Evolutionary conservation across 148 eudicot genomes (phyloP).

Genomic region (Tetragonia tetragonoides): DNA sequence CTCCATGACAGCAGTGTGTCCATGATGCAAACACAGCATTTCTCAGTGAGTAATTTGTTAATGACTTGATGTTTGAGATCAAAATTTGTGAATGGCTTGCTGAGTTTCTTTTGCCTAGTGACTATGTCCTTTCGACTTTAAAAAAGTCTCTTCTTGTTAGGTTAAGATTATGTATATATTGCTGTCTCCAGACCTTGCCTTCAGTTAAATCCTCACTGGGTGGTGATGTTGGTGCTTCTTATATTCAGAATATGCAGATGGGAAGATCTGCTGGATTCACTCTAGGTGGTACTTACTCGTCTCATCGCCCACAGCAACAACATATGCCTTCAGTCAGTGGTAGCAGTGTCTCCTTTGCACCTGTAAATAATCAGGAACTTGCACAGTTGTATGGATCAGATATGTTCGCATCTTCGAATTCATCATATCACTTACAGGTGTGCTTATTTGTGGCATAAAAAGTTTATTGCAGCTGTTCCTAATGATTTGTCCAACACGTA

Average conservation of each 20-base stretch:
- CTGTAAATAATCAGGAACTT: constrained; percentile 46
- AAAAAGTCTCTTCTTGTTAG: no score
- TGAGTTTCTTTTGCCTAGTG: no score
- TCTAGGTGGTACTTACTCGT: constrained; percentile 45
- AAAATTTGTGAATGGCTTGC: no score
- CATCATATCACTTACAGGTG: constrained; percentile 34
- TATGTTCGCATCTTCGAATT: constrained; percentile 32
- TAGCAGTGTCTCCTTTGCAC: constrained; percentile 41
- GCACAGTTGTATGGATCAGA: constrained; percentile 46
- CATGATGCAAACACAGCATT: constrained; percentile 57
- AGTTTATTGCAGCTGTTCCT: not conserved
- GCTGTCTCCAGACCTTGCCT: not conserved
- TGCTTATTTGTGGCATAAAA: not conserved
- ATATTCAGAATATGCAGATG: constrained; percentile 36
- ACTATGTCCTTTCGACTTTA: no score
- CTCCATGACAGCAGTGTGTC: constrained; percentile 50
- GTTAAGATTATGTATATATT: not conserved
- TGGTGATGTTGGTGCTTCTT: not conserved
- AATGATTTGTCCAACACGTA: not conserved
- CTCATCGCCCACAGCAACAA: constrained; percentile 50
- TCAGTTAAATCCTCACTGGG: not conserved
- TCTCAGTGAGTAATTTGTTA: constrained; percentile 42
- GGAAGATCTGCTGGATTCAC: constrained; percentile 59
- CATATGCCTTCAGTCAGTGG: constrained; percentile 53
- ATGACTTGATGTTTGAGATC: not conserved